These are phyloP conservation scores for Silene latifolia DNA, from an alignment of 148 eudicot species.

Conservation along the genomic window DNA sequence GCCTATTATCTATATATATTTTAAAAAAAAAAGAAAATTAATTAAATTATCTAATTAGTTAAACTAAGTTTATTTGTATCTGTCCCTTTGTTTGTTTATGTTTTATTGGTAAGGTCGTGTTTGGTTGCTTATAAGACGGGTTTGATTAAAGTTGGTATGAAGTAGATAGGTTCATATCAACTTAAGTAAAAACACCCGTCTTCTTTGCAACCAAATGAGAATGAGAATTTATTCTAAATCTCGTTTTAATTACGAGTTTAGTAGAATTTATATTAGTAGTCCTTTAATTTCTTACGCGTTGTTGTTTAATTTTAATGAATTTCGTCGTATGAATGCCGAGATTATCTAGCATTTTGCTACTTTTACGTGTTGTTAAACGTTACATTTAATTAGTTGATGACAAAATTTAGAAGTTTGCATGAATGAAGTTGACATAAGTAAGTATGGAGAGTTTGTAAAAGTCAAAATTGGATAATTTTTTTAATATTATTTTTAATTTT, in stretches of 20 bases:
- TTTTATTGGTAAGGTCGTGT: conserved; percentile 23
- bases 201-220: conserved; percentile 42
- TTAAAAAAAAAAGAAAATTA: too few species aligned
- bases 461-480: conserved; percentile 16
- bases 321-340: not conserved
- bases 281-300: not conserved
- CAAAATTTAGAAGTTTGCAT: conserved; percentile 25
- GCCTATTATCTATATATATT: not conserved
- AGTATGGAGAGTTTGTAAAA: not conserved
- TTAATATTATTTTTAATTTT: not conserved
- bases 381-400: conserved; percentile 21
- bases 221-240: conserved; percentile 8
- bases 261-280: conserved; percentile 4
- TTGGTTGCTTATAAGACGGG: conserved; percentile 53
- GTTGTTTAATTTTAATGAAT: not conserved
- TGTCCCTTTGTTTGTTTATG: not conserved
- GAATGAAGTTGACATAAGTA: conserved; percentile 28
- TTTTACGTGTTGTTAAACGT: not conserved
- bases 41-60: not conserved
- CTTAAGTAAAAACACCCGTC: conserved; percentile 26
- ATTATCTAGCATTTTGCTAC: conserved; percentile 21
- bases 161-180: not conserved
- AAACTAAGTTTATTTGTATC: not conserved
- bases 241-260: not conserved
- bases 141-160: conserved; percentile 9